Evolutionary conservation across 805 yeast genomes (phyloP).

Genomic region (Yarrowia osloensis): DNA sequence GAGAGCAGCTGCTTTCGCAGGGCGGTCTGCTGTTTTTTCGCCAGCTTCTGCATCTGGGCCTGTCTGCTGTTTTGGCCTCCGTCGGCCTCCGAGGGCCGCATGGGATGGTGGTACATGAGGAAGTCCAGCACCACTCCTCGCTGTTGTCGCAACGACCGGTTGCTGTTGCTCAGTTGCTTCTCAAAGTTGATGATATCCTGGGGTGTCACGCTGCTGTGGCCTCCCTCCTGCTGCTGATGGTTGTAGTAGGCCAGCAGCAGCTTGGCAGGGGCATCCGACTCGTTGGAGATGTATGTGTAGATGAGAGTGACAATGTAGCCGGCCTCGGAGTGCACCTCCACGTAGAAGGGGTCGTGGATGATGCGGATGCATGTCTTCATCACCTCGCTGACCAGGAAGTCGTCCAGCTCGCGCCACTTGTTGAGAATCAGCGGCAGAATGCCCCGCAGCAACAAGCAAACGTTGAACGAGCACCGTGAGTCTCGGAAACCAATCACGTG

Average conservation of each 20-base stretch:
- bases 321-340: conserved; percentile 88
- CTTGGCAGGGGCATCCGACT: conserved; percentile 53
- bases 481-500: conserved; percentile 83
- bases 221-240: conserved; percentile 2
- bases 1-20: conserved; percentile 34
- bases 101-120: conserved; percentile 59
- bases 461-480: conserved; percentile 89
- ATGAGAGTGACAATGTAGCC: conserved; percentile 83
- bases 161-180: conserved; percentile 58
- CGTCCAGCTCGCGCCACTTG: conserved; percentile 74
- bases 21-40: conserved; percentile 32
- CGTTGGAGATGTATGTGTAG: conserved; percentile 45
- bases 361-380: conserved; percentile 69
- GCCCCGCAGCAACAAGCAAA: conserved; percentile 76
- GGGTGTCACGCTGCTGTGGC: conserved; percentile 45
- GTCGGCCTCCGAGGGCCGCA: conserved; percentile 39
- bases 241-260: conserved; percentile 45
- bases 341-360: conserved; percentile 70
- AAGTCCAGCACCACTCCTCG: conserved; percentile 76
- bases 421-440: conserved; percentile 68
- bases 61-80: conserved; percentile 50
- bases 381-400: conserved; percentile 62
- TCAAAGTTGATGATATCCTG: conserved; percentile 67
- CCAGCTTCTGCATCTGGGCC: conserved; percentile 34
- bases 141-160: conserved; percentile 70